A percentile compares a stretch with the other conserved stretches of the same genome.
These are phyloP conservation scores for Fragaria vesca DNA, from an alignment of 306 rosid genomes.

Conservation along the genomic window DNA sequence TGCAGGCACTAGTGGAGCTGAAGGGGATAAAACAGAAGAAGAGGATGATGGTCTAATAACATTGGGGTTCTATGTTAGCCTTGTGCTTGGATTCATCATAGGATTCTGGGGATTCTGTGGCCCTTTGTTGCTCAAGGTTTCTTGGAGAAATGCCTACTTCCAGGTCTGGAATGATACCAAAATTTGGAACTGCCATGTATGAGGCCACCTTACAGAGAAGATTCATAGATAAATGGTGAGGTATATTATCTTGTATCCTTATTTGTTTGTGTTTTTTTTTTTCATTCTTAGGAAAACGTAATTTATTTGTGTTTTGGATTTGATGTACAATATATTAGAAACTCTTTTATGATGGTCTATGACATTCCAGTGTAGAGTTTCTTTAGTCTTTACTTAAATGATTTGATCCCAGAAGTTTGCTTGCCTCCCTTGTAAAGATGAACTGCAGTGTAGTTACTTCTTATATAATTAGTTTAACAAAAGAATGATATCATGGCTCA, in stretches of 20 bases:
- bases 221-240: neutral
- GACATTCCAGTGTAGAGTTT: no score
- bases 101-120: slow-evolving; percentile 34
- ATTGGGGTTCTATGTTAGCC: slow-evolving; percentile 26
- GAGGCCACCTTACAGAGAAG: neutral
- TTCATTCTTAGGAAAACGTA: neutral
- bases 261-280: neutral
- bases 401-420: no score
- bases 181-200: neutral
- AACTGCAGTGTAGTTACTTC: no score
- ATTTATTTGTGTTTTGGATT: neutral
- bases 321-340: neutral
- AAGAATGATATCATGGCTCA: no score
- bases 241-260: neutral
- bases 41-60: slow-evolving; percentile 5
- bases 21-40: neutral
- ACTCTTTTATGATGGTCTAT: no score
- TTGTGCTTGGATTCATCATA: slow-evolving; percentile 28
- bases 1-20: neutral
- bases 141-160: neutral
- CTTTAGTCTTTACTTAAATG: no score
- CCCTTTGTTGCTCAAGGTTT: slow-evolving; percentile 7
- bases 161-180: neutral
- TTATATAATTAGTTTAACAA: no score
- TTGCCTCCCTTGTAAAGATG: no score